Evolutionary conservation across 2,329 filamentous ascomycete species (phyloP).

Genomic region (Cladosporium halotolerans): DNA sequence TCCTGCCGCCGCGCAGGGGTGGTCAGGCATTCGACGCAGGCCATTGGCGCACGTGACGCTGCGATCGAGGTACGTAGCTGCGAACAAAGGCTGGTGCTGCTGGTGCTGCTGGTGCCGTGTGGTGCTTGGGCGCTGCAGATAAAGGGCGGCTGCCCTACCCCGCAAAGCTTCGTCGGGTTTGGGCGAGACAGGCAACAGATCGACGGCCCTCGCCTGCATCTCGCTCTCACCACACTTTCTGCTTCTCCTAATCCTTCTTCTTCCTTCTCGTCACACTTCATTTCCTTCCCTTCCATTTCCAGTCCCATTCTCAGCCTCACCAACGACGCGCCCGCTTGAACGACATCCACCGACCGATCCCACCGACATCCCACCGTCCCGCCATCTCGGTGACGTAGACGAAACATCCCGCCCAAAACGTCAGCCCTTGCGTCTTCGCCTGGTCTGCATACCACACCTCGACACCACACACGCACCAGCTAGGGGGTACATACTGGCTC

Average conservation of each 20-base stretch:
- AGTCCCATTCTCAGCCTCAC: neutral
- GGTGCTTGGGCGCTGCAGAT: constrained; percentile 3
- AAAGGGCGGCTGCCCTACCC: neutral
- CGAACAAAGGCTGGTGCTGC: neutral
- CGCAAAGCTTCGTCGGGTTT: constrained; percentile 3
- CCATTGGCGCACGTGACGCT: constrained; percentile 7
- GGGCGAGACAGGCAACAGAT: constrained; percentile 5
- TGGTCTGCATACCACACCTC: neutral
- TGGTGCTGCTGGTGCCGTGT: neutral
- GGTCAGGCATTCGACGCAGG: neutral
- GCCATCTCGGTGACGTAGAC: constrained; percentile 8
- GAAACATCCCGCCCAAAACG: neutral
- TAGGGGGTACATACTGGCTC: constrained; percentile 7
- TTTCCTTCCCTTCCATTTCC: neutral
- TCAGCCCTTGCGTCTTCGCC: constrained; percentile 5
- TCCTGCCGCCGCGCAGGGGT: constrained; percentile 1
- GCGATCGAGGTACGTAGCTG: neutral
- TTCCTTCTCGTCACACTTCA: neutral
- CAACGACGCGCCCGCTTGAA: neutral
- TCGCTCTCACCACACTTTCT: neutral
- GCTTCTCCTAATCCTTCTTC: neutral
- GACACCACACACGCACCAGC: constrained; percentile 2
- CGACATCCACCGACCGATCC: neutral
- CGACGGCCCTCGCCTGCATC: constrained; percentile 2
- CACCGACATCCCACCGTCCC: neutral